These are phyloP conservation scores for Gloeopeniophorella convolvens DNA, from an alignment of 768 basidiomycete species.

Conservation along the genomic window DNA sequence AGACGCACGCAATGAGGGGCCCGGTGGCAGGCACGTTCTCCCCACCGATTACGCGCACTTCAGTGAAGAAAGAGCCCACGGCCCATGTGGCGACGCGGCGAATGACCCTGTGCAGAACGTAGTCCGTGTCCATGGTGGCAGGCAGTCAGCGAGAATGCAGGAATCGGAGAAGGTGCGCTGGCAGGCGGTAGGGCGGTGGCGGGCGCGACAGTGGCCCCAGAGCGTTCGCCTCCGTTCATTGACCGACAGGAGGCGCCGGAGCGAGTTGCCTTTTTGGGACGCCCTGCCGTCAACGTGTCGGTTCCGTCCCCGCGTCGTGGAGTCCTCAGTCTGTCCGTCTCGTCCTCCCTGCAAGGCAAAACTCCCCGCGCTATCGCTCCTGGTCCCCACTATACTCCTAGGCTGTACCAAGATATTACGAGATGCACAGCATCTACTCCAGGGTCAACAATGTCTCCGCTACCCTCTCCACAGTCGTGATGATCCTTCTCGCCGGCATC, in stretches of 20 bases:
- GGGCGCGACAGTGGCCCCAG: background rate
- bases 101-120: constrained; percentile 60
- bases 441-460: constrained; percentile 71
- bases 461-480: constrained; percentile 66
- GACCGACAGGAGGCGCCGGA: constrained; percentile 7
- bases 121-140: constrained; percentile 29
- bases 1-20: constrained; percentile 86
- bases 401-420: too few relatives aligned
- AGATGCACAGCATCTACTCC: constrained; percentile 66
- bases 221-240: background rate
- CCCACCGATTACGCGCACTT: constrained; percentile 77
- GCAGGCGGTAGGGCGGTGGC: background rate
- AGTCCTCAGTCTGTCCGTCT: background rate
- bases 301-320: background rate
- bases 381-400: too few relatives aligned
- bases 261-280: constrained; percentile 1
- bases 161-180: background rate
- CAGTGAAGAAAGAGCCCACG: constrained; percentile 81
- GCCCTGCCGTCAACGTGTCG: constrained; percentile 5
- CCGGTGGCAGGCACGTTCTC: constrained; percentile 85
- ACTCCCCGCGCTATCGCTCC: too few relatives aligned
- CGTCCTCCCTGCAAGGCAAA: background rate
- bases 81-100: constrained; percentile 67
- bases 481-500: constrained; percentile 63
- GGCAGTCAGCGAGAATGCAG: background rate